A percentile compares a stretch with the other conserved stretches of the same genome.
These are phyloP conservation scores for Lactarius sp. DNA, from an alignment of 768 basidiomycete genomes.

Conservation along the genomic window DNA sequence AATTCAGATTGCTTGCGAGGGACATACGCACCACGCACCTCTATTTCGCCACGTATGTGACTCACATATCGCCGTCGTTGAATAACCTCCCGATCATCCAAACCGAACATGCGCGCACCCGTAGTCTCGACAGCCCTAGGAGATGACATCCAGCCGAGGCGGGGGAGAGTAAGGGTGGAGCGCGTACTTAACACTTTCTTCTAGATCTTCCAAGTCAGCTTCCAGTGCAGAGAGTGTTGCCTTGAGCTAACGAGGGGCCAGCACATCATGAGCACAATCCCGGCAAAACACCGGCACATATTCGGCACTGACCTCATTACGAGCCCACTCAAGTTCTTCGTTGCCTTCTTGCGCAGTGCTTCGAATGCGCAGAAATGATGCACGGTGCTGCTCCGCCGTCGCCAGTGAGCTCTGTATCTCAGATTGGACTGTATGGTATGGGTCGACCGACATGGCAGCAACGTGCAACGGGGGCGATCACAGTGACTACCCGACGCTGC, in stretches of 20 bases:
- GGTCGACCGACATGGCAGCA: conserved; percentile 61
- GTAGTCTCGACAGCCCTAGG: conserved; percentile 80
- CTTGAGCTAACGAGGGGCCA: conserved; percentile 44
- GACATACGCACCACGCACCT: conserved; percentile 47
- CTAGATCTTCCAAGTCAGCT: conserved; percentile 88
- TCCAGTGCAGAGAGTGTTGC: conserved; percentile 73
- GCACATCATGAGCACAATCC: background rate
- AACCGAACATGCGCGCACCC: conserved; percentile 78
- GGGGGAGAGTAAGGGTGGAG: background rate
- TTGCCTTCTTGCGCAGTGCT: conserved; percentile 67
- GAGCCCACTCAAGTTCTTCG: conserved; percentile 76
- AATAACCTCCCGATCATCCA: conserved; percentile 72
- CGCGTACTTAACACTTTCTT: conserved; percentile 82
- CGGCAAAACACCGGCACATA: background rate
- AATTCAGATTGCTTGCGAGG: background rate
- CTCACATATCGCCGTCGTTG: conserved; percentile 72
- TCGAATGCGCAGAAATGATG: conserved; percentile 74
- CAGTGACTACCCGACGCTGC: background rate
- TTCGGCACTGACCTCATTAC: conserved; percentile 56
- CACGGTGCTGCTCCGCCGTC: conserved; percentile 61
- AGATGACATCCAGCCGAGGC: background rate
- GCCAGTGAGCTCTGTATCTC: conserved; percentile 77
- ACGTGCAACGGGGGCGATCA: background rate
- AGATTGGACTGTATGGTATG: conserved; percentile 81
- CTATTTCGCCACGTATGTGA: conserved; percentile 68